Base-by-base conservation (phyloP, 805 yeast genomes). In the Sugiyamaella boreocaroliniensis region DNA sequence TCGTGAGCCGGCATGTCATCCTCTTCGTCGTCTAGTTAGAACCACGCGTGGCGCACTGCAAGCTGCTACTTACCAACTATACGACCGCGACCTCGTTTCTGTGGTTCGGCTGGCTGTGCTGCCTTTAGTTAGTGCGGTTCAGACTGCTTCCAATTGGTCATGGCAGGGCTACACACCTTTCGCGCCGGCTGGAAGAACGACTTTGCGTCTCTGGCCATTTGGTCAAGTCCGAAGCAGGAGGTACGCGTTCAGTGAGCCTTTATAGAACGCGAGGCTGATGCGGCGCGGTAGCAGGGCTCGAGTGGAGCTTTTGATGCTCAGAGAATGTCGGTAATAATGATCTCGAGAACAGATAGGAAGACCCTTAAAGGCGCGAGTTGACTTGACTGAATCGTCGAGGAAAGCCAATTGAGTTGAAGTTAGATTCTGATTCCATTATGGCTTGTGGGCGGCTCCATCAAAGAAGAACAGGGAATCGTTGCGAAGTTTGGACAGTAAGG, bases 61-160 rank as follows among this genome's bases (percentile, higher is more conserved):
- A 29, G 19, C 15, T 42, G 26, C 6, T 18, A 34, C 53, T 20
- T 50, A 40, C 51, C 55, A 37, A 48, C 32, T 11, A 52, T 48
- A 14, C 45, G 47, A 10, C 52, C 46, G 41, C 45, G 34, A 12
- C 52, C 44, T 12, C 43, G 40, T 19, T 46, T 49, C 50, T 42
- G 44, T 40, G 10, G 20, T n/a, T 10, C 50, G 2, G 22, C 46
- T 19, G 40, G 20, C 41, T 40, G 12, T 37, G 42, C 32, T 16
- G 26, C 15, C 45, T 49, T 29, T 16, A 20, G 37, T 37, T 20
- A 44, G 43, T 9, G 5, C 9, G 2, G 20, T 22, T 6, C 26
- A 22, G 26, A 22, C 6, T 22, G 6, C 26, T 22, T 3, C 26
- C 43, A 29, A 29, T 14, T 16, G 19, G 18, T 22, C 40, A 26